These are phyloP conservation scores for Trypanosoma mega DNA, from an alignment of 208 protist genomes.

Conservation along the genomic window DNA sequence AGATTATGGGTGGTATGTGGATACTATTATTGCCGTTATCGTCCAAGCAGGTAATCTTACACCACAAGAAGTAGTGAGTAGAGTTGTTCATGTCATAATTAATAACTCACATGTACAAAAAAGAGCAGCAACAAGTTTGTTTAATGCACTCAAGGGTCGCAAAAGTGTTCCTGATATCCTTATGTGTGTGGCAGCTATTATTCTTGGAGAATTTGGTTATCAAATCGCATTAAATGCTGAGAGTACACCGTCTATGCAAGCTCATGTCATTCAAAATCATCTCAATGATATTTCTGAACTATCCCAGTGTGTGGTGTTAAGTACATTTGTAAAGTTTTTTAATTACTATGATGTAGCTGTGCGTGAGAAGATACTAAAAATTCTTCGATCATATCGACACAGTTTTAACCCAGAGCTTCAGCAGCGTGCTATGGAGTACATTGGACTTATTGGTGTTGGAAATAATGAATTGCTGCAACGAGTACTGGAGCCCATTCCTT, in stretches of 20 bases:
- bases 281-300: conserved; percentile 54
- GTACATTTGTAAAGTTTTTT: conserved; percentile 95
- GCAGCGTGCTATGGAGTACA: conserved; percentile 97
- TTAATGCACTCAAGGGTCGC: conserved; percentile 45
- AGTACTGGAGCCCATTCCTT: conserved; percentile 73
- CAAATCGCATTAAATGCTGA: conserved; percentile 93
- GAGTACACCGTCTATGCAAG: conserved; percentile 80
- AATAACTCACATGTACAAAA: conserved; percentile 96
- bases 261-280: conserved; percentile 75
- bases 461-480: conserved; percentile 63
- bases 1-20: conserved; percentile 96
- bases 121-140: conserved; percentile 88
- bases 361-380: conserved; percentile 68
- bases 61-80: conserved; percentile 90
- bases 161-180: conserved; percentile 47
- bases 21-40: conserved; percentile 96
- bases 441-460: conserved; percentile 68
- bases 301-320: conserved; percentile 93
- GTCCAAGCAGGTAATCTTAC: conserved; percentile 95
- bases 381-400: conserved; percentile 60
- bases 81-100: conserved; percentile 95
- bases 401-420: conserved; percentile 96
- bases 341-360: conserved; percentile 88
- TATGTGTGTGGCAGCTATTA: conserved; percentile 83
- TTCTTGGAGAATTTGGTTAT: conserved; percentile 98